These are phyloP conservation scores for Colletotrichum orbiculare DNA, from an alignment of 2,329 filamentous ascomycete species.

Conservation along the genomic window DNA sequence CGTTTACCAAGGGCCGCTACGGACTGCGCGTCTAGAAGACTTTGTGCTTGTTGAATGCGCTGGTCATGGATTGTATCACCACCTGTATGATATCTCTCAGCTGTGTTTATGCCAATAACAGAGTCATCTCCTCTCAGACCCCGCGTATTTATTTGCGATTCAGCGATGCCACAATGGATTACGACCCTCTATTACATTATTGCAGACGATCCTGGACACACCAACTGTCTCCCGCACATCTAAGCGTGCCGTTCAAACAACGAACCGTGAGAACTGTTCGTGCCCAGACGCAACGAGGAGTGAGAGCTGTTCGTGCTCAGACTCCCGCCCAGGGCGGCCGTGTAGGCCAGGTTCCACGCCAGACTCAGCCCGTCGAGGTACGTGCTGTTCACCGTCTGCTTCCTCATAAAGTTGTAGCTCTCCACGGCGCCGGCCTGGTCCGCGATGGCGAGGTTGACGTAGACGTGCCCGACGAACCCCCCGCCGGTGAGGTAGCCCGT, in stretches of 20 bases:
- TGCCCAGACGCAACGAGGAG: background rate
- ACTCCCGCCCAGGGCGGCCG: slow-evolving; percentile 25
- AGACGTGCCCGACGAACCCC: slow-evolving; percentile 82
- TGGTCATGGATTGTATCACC: background rate
- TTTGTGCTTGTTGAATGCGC: background rate
- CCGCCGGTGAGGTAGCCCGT: slow-evolving; percentile 72
- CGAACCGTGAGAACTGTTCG: background rate
- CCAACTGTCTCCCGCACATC: no score
- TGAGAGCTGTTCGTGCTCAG: background rate
- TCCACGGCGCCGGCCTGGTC: slow-evolving; percentile 50
- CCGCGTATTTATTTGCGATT: no score
- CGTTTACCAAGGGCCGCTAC: slow-evolving; percentile 37
- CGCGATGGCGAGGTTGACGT: slow-evolving; percentile 77
- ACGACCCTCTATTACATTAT: no score
- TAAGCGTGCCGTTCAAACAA: no score
- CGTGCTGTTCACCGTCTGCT: background rate
- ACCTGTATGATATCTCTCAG: background rate
- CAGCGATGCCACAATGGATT: no score
- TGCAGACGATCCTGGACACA: no score
- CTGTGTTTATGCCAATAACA: no score
- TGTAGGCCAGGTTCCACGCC: slow-evolving; percentile 27
- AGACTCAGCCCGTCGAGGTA: slow-evolving; percentile 11
- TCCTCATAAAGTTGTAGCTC: slow-evolving; percentile 30
- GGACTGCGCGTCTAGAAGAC: slow-evolving; percentile 8
- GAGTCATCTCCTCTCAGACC: no score